Base-by-base conservation (phyloP, 2,329 filamentous ascomycete species). In the Fusarium anthophilum region DNA sequence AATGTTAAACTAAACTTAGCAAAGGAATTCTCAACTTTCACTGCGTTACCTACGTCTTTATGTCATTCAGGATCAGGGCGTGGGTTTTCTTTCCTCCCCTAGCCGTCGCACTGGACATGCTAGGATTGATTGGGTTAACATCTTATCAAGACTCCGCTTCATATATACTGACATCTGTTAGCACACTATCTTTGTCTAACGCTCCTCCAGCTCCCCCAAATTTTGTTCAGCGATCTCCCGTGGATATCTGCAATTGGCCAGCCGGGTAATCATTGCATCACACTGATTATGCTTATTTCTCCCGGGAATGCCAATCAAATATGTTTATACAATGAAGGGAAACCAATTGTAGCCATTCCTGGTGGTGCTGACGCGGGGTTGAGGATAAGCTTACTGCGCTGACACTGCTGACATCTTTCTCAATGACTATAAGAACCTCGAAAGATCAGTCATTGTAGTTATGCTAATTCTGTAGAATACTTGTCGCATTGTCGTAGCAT, bases 81-180 rank as follows among this genome's bases (percentile, higher is more conserved):
- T 10, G 8, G 8, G 13, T 8, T 47, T 8, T 15, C 18, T 28
- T 22, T 47, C 13, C 3, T 30, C 45, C 6, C 6, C 45, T 2
- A 12, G 20, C 13, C 13, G 4, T 8, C 2, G 4, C 5, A 20
- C 24, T 47, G 2, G 15, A 30, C 8, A 2, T 17, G 6, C 0
- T 3, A 3, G 5, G 47, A 32, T 32, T 12, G 5, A 0, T 18
- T 0, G 10, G 5, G 28, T 50, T 50, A 32, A 0, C 1, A 1
- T n/a, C 28, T 10, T 32, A 50, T 9, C 13, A 30, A 3, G 0
- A 7, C 0, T 0, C 0, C 1, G 13, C 13, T 0, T 1, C 0
- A 22, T 2, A 0, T 1, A 3, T 7, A 15, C 20, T 4, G 3
- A 3, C 0, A 3, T 9, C 8, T 53, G 48, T 26, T 53, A 53